Evolutionary conservation across 163 green algal genomes (phyloP), one percentile per base, ranked within the genome.

Genomic region (Coccomyxa subellipsoidea): DNA sequence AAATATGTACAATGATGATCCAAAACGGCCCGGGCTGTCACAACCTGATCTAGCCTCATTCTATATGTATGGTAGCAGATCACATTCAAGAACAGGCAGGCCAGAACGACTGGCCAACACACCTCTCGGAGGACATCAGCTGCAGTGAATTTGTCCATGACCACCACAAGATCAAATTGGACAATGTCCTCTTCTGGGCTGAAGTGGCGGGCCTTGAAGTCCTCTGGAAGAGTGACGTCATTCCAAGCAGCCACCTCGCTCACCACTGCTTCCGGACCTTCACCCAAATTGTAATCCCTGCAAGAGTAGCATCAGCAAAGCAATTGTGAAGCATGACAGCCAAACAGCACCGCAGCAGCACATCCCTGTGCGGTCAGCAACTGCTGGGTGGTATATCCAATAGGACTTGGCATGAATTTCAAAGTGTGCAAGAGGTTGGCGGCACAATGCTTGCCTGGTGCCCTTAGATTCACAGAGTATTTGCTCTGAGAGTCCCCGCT

Each of bases 71-170:
- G 47, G 12, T 66, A 18, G 18, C 12, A 66, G 12, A 66, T 66
- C 47, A 29, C 12, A 12, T 66, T 29, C 47, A 66, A 18, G 12
- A 66, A 29, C 12, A 29, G 47, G 47, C 47, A 29, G 12, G 18
- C 18, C 12, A 66, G 12, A 18, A 29, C 47, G 12, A 18, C 47
- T 66, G 47, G 47, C 18, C 18, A 66, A 12, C 12, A 39, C 77
- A 94, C 89, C 90, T 97, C 93, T 31, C 90, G 78, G 81, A 97
- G 81, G 35, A 97, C 92, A 81, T 97, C 93, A 32, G 88, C 89
- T 0, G 93, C 93, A 34, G 90, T 95, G 87, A 91, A 97, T 72
- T 97, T 97, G 85, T 97, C 93, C 88, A 97, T 93, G 0, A 93
- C 90, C 76, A 97, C 72, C 25, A 96, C 75, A 81, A 97, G 54